Evolutionary conservation across 2,329 filamentous ascomycete genomes (phyloP), one percentile per base, ranked within the genome.

Genomic region (Nothophaeocryptopus gaeumannii): DNA sequence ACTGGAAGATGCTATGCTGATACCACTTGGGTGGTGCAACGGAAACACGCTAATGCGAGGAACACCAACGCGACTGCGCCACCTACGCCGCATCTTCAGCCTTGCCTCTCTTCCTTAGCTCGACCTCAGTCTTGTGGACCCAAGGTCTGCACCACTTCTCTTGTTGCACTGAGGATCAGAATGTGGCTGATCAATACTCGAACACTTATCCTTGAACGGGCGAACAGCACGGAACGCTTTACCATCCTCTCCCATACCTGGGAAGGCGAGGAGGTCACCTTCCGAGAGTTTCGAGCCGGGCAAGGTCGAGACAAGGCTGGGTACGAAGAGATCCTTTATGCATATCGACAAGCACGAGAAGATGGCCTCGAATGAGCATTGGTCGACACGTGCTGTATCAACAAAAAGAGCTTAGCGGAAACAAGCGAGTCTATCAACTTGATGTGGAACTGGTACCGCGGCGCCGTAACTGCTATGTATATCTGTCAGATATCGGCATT

Each of bases 311-410:
- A 47, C 26, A 54, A 54, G 41, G 16, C 37, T 10, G 54, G 53
- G 1, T 56, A 41, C 16, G 32, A 14, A 1, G 57, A 58, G 42
- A 48, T 58, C 39, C n/a, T 45, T 8, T 34, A 43, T 13, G 15
- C 45, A 11, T 54, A 50, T 14, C n/a, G 37, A 13, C 48, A 46
- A 32, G 54, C 54, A 2, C n/a, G 20, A n/a, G 34, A 44, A 3
- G 62, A 68, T 36, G 56, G 51, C 5, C 42, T 62, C 2, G 20
- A 40, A 2, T 69, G 66, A 35, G 51, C 60, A 8, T 71, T 68
- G 68, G 55, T 70, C 5, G 68, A 70, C 53, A 70, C 67, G 1
- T 67, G 63, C 52, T 70, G 68, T 45, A 70, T 70, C 45, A 62
- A 70, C 51, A 69, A 68, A 47, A 48, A 46, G 1, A 66, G 59